Base-by-base conservation (phyloP, 1,284 basidiomycete species). In the Takashimella koratensis region DNA sequence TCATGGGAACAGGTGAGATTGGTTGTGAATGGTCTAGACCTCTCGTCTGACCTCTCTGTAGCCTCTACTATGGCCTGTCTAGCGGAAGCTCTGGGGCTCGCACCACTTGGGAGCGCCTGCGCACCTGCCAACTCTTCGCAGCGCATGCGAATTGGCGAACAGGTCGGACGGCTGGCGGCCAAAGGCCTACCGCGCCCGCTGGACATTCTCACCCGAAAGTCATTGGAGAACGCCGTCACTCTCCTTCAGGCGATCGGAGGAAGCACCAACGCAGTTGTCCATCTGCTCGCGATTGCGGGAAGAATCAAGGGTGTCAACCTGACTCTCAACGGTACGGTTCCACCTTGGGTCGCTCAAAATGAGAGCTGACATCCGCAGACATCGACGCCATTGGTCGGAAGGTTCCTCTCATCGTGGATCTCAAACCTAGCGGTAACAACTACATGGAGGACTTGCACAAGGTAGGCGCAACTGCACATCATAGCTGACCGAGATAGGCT, bases 361-460 rank as follows among this genome's bases (percentile, higher is more conserved):
- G n/a, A 4, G 10, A 25, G 43, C 47, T 53, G 43, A 49, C 39
- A 39, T n/a, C n/a, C n/a, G 20, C 47, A 60, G 65, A 79, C 60
- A 71, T 78, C 53, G 71, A 77, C 48, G 50, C 59, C 3, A 73
- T 78, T 45, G 76, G 76, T 1, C 56, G 71, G 27, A 60, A 63
- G 53, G 76, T 75, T 2, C 78, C 78, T 1, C 58, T 78, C 36
- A 58, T 79, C 6, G 73, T 76, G 19, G 75, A 79, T 53, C 64
- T 79, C 42, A 78, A 79, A 61, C 78, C 78, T 0, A 71, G 69
- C 2, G 78, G 78, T 2, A 59, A 60, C 10, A 76, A 76, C 55
- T 74, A 78, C 53, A 76, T 78, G 73, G 76, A 78, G 53, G 78
- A 79, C 57, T 66, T 79, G 12, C 73, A 78, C 62, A 68, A 70